Evolutionary conservation across 208 protist species (phyloP), one percentile per base, ranked within the genome.

Genomic region (Crithidia acanthocephali): DNA sequence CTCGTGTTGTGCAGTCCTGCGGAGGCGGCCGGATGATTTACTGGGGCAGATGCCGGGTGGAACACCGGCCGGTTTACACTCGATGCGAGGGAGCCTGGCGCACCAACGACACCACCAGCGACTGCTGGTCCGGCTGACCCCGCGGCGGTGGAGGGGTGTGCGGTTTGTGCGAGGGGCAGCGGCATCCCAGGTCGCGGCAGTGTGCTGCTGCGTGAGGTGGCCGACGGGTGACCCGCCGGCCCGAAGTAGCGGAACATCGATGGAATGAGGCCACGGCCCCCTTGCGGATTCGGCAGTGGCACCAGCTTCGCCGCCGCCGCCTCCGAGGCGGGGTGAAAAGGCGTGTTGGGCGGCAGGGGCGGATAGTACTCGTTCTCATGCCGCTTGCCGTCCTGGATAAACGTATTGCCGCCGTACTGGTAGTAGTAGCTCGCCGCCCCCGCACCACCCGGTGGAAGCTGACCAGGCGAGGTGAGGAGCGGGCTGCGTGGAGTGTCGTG

Each of bases 301-400:
- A 66, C 58, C 18, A 74, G 35, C 42, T 74, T 57, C 15, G 50
- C 37, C 27, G 45, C 32, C 11, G 33, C 45, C 20, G 73, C 60
- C 30, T 53, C 37, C 47, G 47, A 50, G 20, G 58, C 60, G 0
- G 70, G 56, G 25, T 62, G 71, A 47, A 72, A 73, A 5, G 66
- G 47, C 22, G 63, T 65, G 47, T 47, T 47, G 3, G 50, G 48
- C 33, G 79, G 73, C 63, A 81, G 58, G 1, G 76, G 75, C 7
- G 80, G 80, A 72, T 80, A 85, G 72, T 82, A 85, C 63, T 76
- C 66, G 53, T 85, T 82, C 50, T 85, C 80, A 20, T 70, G 55
- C 20, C 65, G 75, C 68, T 85, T 85, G 22, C 70, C 76, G 1
- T 68, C 80, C 47, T 85, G 80, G 22, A 85, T 85, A 32, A 79